Percentiles rank a stretch among this genome's conserved stretches.
Evolutionary conservation across 148 eudicot species (phyloP).

Genomic region (Persicaria tinctoria): DNA sequence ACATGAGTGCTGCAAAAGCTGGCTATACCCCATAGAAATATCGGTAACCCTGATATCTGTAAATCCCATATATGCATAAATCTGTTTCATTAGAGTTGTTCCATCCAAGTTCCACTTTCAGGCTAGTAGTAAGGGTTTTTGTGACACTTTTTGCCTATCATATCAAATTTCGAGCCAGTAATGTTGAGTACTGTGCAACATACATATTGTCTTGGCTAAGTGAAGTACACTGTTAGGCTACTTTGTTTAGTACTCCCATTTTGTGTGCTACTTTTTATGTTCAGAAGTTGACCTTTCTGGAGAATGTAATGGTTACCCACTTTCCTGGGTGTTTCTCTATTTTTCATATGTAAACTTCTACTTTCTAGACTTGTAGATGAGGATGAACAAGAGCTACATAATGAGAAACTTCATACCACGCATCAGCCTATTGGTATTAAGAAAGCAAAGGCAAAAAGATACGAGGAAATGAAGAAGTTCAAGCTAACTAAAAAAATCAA

Average conservation of each 20-base stretch:
- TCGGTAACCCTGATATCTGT: background rate
- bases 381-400: too few relatives aligned
- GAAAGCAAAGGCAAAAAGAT: too few relatives aligned
- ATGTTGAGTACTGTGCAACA: too few relatives aligned
- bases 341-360: too few relatives aligned
- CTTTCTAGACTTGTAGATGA: too few relatives aligned
- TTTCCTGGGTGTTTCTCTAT: background rate
- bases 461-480: too few relatives aligned
- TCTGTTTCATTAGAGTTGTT: background rate
- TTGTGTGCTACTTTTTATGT: background rate
- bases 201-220: too few relatives aligned
- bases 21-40: conserved; percentile 32
- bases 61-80: background rate
- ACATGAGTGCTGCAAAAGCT: conserved; percentile 39
- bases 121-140: background rate
- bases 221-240: too few relatives aligned
- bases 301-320: background rate
- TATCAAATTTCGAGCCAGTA: background rate
- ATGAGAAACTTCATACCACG: too few relatives aligned
- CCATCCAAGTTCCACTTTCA: background rate
- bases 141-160: background rate
- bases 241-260: background rate
- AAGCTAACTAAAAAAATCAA: too few relatives aligned
- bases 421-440: too few relatives aligned
- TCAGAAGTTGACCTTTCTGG: background rate